Evolutionary conservation across 805 yeast genomes (phyloP).

Genomic region (Komagataella pseudopastoris): DNA sequence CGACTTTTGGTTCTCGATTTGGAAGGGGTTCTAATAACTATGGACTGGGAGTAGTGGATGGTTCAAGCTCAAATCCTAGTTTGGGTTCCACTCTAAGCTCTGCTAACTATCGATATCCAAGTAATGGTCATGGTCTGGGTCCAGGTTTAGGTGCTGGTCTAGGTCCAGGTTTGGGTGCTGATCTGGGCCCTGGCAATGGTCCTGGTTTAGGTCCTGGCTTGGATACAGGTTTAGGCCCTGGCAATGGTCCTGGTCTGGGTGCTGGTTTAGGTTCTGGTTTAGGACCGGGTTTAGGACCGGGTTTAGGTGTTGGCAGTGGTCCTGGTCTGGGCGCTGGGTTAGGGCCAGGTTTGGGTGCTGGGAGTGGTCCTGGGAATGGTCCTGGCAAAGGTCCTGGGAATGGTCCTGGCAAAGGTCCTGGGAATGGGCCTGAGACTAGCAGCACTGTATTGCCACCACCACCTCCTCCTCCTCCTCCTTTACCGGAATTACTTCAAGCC

Average conservation of each 20-base stretch:
- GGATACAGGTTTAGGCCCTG: no score
- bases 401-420: conserved; percentile 12
- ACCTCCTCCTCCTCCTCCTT: conserved; percentile 9
- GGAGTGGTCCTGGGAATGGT: conserved; percentile 17
- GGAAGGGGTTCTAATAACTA: background rate
- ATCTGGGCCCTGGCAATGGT: conserved; percentile 1
- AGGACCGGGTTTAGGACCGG: conserved; percentile 1
- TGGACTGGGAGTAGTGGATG: background rate
- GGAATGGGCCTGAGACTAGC: conserved; percentile 1
- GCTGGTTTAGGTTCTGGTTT: conserved; percentile 3
- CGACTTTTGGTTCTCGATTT: no score
- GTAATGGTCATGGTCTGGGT: background rate
- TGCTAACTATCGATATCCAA: background rate
- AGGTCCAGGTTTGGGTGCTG: background rate
- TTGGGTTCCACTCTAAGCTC: background rate
- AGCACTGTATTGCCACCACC: conserved; percentile 5
- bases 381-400: conserved; percentile 11
- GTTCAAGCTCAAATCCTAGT: background rate
- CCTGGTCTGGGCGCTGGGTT: background rate
- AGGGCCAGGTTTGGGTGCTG: conserved; percentile 4
- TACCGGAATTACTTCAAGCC: conserved; percentile 4
- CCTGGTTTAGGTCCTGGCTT: conserved; percentile 2
- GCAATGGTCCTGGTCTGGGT: conserved; percentile 3
- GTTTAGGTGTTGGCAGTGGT: conserved; percentile 2
- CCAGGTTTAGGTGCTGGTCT: background rate